Evolutionary conservation across 805 yeast species (phyloP).

Genomic region (Metschnikowia baotianmanensis): DNA sequence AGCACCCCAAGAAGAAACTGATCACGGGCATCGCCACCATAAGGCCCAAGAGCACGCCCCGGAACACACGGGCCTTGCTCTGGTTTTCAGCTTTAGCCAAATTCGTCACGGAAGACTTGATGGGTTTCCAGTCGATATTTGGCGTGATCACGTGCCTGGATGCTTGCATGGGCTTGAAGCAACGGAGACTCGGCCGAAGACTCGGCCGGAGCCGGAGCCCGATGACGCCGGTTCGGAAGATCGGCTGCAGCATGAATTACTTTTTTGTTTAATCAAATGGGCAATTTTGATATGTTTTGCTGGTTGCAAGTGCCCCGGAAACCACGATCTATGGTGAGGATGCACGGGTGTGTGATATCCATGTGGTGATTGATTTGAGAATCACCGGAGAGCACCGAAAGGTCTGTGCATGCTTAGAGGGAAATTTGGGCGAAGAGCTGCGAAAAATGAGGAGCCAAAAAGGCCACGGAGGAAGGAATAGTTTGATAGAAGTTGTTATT

Average conservation of each 20-base stretch:
- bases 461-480: too few relatives aligned
- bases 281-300: too few relatives aligned
- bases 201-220: constrained; percentile 3
- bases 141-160: constrained; percentile 49
- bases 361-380: too few relatives aligned
- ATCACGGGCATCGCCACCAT: constrained; percentile 78
- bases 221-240: constrained; percentile 1
- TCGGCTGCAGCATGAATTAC: constrained; percentile 7
- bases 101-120: constrained; percentile 46
- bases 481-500: too few relatives aligned
- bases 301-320: too few relatives aligned
- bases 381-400: too few relatives aligned
- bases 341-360: too few relatives aligned
- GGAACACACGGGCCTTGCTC: constrained; percentile 34
- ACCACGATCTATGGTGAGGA: too few relatives aligned
- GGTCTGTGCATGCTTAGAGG: too few relatives aligned
- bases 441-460: too few relatives aligned
- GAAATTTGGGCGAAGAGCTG: too few relatives aligned
- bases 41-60: constrained; percentile 43
- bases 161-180: background rate
- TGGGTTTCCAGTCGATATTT: constrained; percentile 82
- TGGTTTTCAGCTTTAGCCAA: constrained; percentile 40
- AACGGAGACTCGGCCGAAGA: background rate
- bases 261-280: too few relatives aligned
- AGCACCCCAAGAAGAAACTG: constrained; percentile 82